Base-by-base conservation (phyloP, 257 asterid genomes). In the Salvia rosmarinus region DNA sequence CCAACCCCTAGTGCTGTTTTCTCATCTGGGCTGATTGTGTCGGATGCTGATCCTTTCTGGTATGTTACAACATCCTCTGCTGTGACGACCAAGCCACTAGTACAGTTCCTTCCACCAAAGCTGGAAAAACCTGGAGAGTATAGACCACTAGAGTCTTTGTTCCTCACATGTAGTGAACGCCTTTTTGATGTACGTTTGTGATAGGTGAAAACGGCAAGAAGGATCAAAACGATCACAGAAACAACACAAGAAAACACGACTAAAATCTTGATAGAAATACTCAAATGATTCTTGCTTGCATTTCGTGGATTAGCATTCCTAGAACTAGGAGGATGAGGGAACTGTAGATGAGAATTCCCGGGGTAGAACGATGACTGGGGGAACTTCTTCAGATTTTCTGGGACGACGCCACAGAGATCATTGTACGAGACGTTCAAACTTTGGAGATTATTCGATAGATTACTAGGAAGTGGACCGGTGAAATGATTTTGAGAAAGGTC, bases 321-420 rank as follows among this genome's bases (percentile, higher is more conserved):
- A 4, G 96, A 81, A 19, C 87, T 89, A 55, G 96, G 96, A 64
- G 94, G 87, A 65, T 88, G 89, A 1, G 98, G 99, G 77, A 94
- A 91, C 28, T 85, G 82, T 77, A 94, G 70, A 46, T 73, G 43
- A 4, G 96, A 83, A 71, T 94, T 94, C 13, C 99, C 96, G 17
- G 99, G 99, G 80, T 82, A 94, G 86, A 94, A 94, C 46, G 96
- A 88, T 11, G 99, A 85, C 11, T 71, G 51, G 5, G 99, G 87
- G 73, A 94, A 91, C 70, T 82, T 91, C 64, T 96, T 84, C 85
- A 94, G 78, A 73, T 91, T 91, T n/a, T 88, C 96, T 0, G 99
- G 98, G 67, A 91, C 96, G 13, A 82, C 85, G 5, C 99, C 98
- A 4, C 96, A 89, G 52, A 94, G 89, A 73, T 86, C 87, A 77